Evolutionary conservation across 2,329 filamentous ascomycete genomes (phyloP).

Genomic region (Biscogniauxia marginata): DNA sequence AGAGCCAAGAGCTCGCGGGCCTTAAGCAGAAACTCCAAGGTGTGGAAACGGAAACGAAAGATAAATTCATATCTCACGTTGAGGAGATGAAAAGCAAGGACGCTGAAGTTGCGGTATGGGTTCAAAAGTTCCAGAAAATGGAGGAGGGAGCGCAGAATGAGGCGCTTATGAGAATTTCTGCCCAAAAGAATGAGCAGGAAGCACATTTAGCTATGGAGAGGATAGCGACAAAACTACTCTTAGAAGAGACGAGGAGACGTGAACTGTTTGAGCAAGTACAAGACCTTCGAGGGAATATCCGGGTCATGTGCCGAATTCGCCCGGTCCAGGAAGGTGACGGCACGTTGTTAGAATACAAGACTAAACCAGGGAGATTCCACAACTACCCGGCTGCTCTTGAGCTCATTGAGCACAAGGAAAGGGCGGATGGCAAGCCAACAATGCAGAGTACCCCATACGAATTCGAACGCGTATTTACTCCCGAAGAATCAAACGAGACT

Average conservation of each 20-base stretch:
- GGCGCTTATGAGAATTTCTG: neutral
- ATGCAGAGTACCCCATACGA: slow-evolving; percentile 52
- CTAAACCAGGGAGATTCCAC: slow-evolving; percentile 7
- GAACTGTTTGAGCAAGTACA: slow-evolving; percentile 96
- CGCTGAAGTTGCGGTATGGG: neutral
- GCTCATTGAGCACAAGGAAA: slow-evolving; percentile 78
- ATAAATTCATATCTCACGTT: neutral
- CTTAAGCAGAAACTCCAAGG: neutral
- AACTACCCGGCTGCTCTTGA: slow-evolving; percentile 43
- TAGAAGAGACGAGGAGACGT: slow-evolving; percentile 56
- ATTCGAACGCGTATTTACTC: slow-evolving; percentile 89
- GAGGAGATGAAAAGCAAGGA: neutral
- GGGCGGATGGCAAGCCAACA: slow-evolving; percentile 59
- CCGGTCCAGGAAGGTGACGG: slow-evolving; percentile 57
- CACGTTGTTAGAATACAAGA: neutral
- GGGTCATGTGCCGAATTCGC: slow-evolving; percentile 92
- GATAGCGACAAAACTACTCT: slow-evolving; percentile 11
- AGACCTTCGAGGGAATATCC: slow-evolving; percentile 93
- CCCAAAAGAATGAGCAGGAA: neutral
- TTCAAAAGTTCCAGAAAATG: neutral
- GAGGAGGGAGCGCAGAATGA: neutral
- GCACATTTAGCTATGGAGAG: neutral
- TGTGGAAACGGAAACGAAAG: neutral
- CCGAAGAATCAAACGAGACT: slow-evolving; percentile 71
- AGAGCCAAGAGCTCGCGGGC: neutral